Base-by-base conservation (phyloP, 2,329 filamentous ascomycete genomes). In the Pezicula radicicola region DNA sequence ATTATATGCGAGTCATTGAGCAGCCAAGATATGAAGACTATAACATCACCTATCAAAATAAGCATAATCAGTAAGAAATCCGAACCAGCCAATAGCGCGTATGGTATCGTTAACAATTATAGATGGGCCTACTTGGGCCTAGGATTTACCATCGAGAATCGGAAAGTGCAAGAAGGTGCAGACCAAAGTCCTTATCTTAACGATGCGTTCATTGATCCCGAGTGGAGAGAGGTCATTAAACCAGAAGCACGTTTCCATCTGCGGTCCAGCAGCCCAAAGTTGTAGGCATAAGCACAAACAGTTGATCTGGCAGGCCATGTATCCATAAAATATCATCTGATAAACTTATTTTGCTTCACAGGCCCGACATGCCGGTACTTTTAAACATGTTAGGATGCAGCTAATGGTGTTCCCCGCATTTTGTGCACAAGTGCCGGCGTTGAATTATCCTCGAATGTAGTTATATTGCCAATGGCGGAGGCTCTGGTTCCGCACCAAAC, bases 1-100 rank as follows among this genome's bases (percentile, higher is more conserved):
- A 80, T 49, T 80, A 78, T 53, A 66, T 70, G 33, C 67, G 75
- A 50, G 57, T 68, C 2, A 71, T 75, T 52, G 63, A 68, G 41
- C 57, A 63, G 6, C 71, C 71, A 3, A 65, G 73, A 25, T 75
- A 66, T 50, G 73, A 75, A 60, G 73, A 76, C 55, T 75, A 71
- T 57, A 69, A 72, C n/a, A 72, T 72, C 52, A 68, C 61, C 2
- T 75, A 74, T 49, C 60, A 58, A n/a, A 62, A 56, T 39, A 56
- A 50, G 40, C 44, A 54, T 4, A 60, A 58, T 37, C 53, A 44
- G 56, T 60, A 51, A 53, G 55, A 33, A 6, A 27, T 21, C 28
- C 16, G 15, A n/a, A 15, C 18, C 18, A 16, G 39, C 3, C 28
- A 48, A 46, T 33, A 44, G 21, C 27, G 2, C 41, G 19, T 13